Evolutionary conservation across 179 eudicot genomes (phyloP).

Genomic region (Silene noctiflora): DNA sequence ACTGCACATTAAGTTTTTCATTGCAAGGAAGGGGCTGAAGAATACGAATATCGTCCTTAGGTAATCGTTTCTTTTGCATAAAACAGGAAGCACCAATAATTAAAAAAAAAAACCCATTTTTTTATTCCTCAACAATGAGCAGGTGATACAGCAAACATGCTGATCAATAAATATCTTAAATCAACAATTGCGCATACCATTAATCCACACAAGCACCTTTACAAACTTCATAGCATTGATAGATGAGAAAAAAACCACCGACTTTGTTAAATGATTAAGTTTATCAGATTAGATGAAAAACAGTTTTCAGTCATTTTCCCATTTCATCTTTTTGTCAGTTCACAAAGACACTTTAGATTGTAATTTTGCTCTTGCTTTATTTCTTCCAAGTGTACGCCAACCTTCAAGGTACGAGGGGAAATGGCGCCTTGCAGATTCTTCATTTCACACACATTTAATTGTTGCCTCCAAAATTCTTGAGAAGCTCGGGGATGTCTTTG

Average conservation of each 20-base stretch:
- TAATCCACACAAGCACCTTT: slow-evolving; percentile 8
- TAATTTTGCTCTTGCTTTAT: neutral
- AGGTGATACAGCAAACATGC: neutral
- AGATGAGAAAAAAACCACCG: neutral
- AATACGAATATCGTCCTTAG: neutral
- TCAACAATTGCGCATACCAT: slow-evolving; percentile 1
- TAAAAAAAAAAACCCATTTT: neutral
- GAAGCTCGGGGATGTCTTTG: slow-evolving; percentile 32
- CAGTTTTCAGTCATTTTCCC: neutral
- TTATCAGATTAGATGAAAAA: slow-evolving; percentile 7
- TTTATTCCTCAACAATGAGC: neutral
- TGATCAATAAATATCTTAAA: slow-evolving; percentile 5
- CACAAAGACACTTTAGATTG: neutral
- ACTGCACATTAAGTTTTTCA: neutral
- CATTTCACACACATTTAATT: slow-evolving; percentile 5
- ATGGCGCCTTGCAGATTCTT: neutral
- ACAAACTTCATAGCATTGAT: neutral
- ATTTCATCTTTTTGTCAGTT: slow-evolving; percentile 1
- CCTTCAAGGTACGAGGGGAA: neutral
- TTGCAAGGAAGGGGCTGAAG: neutral
- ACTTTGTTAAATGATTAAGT: slow-evolving; percentile 1
- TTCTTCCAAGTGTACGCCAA: neutral
- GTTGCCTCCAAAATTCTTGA: slow-evolving; percentile 16
- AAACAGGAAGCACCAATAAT: neutral
- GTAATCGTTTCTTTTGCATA: neutral